These are phyloP conservation scores for Cercospora zeina DNA, from an alignment of 2,329 filamentous ascomycete species.

Conservation along the genomic window DNA sequence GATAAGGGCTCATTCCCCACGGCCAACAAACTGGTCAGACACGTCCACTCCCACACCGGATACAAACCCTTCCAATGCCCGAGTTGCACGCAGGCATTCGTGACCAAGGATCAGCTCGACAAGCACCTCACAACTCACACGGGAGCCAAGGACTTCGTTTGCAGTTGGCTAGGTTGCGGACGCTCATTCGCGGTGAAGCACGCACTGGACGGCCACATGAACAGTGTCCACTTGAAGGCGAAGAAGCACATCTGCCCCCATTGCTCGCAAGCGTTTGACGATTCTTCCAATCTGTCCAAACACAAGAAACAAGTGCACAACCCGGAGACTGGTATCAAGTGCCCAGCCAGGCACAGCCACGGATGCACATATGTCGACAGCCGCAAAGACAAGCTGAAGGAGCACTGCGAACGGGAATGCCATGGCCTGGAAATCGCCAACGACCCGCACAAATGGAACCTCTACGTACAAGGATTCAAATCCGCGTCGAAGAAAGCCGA, in stretches of 20 bases:
- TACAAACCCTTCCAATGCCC: slow-evolving; percentile 50
- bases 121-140: slow-evolving; percentile 69
- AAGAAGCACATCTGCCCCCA: slow-evolving; percentile 48
- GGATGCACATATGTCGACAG: slow-evolving; percentile 33
- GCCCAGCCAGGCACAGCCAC: slow-evolving; percentile 29
- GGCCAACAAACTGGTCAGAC: slow-evolving; percentile 59
- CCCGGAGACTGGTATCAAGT: slow-evolving; percentile 31
- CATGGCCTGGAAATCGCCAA: slow-evolving; percentile 30
- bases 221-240: slow-evolving; percentile 54
- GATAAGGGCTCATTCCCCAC: slow-evolving; percentile 47
- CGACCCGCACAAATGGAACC: slow-evolving; percentile 31
- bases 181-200: slow-evolving; percentile 68
- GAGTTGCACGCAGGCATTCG: slow-evolving; percentile 60
- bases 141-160: slow-evolving; percentile 64
- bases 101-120: slow-evolving; percentile 66
- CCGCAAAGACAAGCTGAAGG: slow-evolving; percentile 33
- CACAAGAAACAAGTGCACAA: slow-evolving; percentile 38
- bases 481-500: slow-evolving; percentile 27
- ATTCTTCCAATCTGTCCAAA: slow-evolving; percentile 41
- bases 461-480: slow-evolving; percentile 33
- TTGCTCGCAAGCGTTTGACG: slow-evolving; percentile 41
- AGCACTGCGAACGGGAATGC: slow-evolving; percentile 32
- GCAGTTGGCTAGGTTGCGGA: slow-evolving; percentile 43
- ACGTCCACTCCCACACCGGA: slow-evolving; percentile 66
- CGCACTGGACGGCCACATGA: slow-evolving; percentile 59